Percentiles rank a stretch among this genome's conserved stretches.
phyloP scores from a whole-genome alignment of 208 protist genomes.

The Angomonas ambiguus region DNA sequence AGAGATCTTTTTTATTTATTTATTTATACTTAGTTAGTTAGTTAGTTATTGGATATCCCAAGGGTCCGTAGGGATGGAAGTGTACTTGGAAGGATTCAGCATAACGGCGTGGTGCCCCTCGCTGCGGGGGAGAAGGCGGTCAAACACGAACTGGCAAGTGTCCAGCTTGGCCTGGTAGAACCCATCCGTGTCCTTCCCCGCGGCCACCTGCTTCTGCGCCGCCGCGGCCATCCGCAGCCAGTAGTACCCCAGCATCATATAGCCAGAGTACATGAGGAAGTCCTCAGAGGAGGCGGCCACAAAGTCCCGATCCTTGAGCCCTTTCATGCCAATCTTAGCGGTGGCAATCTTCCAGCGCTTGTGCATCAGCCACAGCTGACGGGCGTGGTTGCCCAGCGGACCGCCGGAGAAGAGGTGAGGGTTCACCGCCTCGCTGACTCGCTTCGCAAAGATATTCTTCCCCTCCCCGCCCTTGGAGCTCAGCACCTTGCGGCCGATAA shows the following conservation, averaged over 20 bases:
- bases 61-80: conserved; percentile 35
- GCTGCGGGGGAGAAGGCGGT: conserved; percentile 54
- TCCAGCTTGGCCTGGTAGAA: conserved; percentile 87
- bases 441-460: conserved; percentile 26
- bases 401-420: conserved; percentile 34
- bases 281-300: conserved; percentile 57
- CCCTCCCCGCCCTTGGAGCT: conserved; percentile 47
- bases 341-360: conserved; percentile 64
- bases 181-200: conserved; percentile 47
- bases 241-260: conserved; percentile 76
- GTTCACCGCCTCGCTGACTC: conserved; percentile 32
- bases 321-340: conserved; percentile 39
- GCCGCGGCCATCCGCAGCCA: conserved; percentile 83
- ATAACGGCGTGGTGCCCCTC: conserved; percentile 58
- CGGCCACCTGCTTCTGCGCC: conserved; percentile 57
- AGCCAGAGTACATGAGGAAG: conserved; percentile 80
- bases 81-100: conserved; percentile 28
- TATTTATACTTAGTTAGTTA: neutral
- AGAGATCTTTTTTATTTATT: conserved; percentile 2
- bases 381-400: conserved; percentile 27
- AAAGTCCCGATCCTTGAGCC: conserved; percentile 42
- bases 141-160: conserved; percentile 69
- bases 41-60: conserved; percentile 44
- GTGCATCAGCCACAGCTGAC: conserved; percentile 59
- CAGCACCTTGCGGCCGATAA: conserved; percentile 82